A percentile compares a stretch with the other conserved stretches of the same genome.
phyloP scores from a whole-genome alignment of 2,329 filamentous ascomycete genomes.

The Aspergillus fumigatus region DNA sequence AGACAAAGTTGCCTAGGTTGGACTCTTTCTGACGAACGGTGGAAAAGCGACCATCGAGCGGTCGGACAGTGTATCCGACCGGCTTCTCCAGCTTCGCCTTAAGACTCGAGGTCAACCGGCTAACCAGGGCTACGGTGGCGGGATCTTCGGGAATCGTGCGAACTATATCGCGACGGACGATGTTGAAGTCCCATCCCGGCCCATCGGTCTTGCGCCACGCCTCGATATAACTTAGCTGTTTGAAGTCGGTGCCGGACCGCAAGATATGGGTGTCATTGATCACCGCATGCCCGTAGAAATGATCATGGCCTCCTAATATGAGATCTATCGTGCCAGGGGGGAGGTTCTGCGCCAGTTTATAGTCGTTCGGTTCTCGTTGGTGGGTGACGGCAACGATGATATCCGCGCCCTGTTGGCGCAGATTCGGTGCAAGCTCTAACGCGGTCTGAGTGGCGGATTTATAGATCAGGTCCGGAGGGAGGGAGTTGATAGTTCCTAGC shows the following conservation, averaged over 20 bases:
- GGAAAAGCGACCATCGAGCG: conserved; percentile 80
- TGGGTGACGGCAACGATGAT: conserved; percentile 80
- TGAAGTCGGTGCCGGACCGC: conserved; percentile 87
- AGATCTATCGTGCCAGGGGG: conserved; percentile 73
- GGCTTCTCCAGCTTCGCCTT: conserved; percentile 75
- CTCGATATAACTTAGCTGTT: conserved; percentile 85
- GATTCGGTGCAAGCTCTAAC: conserved; percentile 65
- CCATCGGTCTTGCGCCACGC: conserved; percentile 54
- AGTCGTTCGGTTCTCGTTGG: conserved; percentile 83
- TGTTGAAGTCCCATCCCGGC: conserved; percentile 71
- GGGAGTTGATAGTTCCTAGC: conserved; percentile 80
- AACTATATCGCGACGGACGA: conserved; percentile 68
- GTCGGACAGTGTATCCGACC: conserved; percentile 74
- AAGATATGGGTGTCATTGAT: conserved; percentile 78
- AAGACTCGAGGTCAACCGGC: conserved; percentile 66
- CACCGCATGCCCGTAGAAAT: conserved; percentile 75
- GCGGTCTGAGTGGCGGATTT: conserved; percentile 73
- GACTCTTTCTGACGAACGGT: conserved; percentile 74
- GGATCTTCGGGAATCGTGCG: conserved; percentile 62
- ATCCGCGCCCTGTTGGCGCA: conserved; percentile 74
- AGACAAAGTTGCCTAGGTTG: conserved; percentile 86
- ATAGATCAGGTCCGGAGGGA: conserved; percentile 79
- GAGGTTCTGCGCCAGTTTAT: conserved; percentile 71
- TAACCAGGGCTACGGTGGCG: conserved; percentile 58
- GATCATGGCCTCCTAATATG: conserved; percentile 83